Evolutionary conservation across 441 rosid genomes (phyloP).

Genomic region (Brassica hybrid): DNA sequence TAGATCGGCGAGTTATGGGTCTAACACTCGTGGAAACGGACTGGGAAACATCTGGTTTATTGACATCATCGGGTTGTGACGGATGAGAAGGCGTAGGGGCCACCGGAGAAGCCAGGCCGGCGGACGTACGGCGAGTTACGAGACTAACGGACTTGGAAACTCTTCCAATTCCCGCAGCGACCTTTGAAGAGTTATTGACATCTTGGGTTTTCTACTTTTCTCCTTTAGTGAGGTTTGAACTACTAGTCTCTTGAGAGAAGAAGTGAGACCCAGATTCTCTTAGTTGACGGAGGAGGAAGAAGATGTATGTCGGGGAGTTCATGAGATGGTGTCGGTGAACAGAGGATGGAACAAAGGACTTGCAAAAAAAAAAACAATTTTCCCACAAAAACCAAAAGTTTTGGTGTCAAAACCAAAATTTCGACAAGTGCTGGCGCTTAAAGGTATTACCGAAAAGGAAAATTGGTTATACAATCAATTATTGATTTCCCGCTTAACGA

Average conservation of each 20-base stretch:
- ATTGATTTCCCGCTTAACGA: too few relatives aligned
- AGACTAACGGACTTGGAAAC: neutral
- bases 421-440: too few relatives aligned
- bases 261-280: conserved; percentile 40
- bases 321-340: conserved; percentile 47
- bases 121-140: conserved; percentile 22
- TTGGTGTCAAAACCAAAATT: too few relatives aligned
- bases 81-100: conserved; percentile 26
- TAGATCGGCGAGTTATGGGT: conserved; percentile 34
- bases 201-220: neutral
- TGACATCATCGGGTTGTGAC: neutral
- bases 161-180: neutral
- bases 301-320: conserved; percentile 33
- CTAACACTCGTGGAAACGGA: conserved; percentile 6
- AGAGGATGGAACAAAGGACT: too few relatives aligned
- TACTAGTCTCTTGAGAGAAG: conserved; percentile 35
- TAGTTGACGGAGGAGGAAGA: conserved; percentile 49
- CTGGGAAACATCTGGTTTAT: conserved; percentile 6
- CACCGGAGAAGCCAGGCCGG: conserved; percentile 13
- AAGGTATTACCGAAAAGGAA: too few relatives aligned
- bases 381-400: too few relatives aligned
- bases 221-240: neutral
- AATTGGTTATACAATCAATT: too few relatives aligned
- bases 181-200: conserved; percentile 5
- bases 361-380: too few relatives aligned